These are phyloP conservation scores for Venustampulla echinocandica DNA, from an alignment of 495 filamentous ascomycete species.

Conservation along the genomic window DNA sequence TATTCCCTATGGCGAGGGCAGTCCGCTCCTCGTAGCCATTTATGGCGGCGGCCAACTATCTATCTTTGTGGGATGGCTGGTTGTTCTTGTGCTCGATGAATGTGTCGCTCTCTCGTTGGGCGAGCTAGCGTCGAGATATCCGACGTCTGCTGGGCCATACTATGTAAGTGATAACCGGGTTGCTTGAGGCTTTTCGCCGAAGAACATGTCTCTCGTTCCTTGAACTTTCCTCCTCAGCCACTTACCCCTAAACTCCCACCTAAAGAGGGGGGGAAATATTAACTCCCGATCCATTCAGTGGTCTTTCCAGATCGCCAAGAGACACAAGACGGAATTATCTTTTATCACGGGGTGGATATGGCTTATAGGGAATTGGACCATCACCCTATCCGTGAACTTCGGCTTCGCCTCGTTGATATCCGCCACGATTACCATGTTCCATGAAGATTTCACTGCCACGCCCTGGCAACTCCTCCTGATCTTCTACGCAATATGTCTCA, in stretches of 20 bases:
- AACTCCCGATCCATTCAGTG: too few relatives aligned
- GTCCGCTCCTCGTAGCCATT: constrained; percentile 31
- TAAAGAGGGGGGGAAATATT: too few relatives aligned
- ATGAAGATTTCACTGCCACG: constrained; percentile 17
- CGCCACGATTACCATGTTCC: constrained; percentile 26
- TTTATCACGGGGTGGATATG: constrained; percentile 31
- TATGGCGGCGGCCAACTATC: constrained; percentile 40
- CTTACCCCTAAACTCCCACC: too few relatives aligned
- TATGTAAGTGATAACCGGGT: too few relatives aligned
- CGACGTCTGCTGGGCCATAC: constrained; percentile 42
- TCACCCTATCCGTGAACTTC: constrained; percentile 35
- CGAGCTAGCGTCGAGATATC: constrained; percentile 41
- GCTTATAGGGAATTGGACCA: constrained; percentile 25
- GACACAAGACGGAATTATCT: constrained; percentile 35
- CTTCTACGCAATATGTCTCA: constrained; percentile 34
- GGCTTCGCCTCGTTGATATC: constrained; percentile 27
- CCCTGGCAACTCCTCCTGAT: constrained; percentile 31
- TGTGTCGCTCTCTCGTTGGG: constrained; percentile 32
- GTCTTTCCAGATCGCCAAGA: constrained; percentile 36
- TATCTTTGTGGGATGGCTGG: constrained; percentile 37
- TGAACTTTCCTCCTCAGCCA: too few relatives aligned
- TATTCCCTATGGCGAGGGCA: constrained; percentile 40
- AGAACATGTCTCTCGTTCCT: too few relatives aligned
- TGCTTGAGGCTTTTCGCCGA: too few relatives aligned
- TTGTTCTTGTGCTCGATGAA: constrained; percentile 33